phyloP scores from a whole-genome alignment of 73 alveolate genomes.

The Paramecium biaurelia region DNA sequence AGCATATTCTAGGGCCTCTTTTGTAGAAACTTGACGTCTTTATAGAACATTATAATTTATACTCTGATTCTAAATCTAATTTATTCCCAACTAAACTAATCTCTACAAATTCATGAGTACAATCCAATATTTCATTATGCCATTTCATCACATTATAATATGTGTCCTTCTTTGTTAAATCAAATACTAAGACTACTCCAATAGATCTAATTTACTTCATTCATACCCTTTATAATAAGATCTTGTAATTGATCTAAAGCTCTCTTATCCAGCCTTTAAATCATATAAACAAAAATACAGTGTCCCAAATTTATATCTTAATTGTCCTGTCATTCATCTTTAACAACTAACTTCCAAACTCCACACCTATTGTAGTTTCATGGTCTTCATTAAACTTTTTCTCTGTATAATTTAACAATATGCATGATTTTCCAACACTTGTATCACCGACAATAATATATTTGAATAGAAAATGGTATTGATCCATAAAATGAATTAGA shows the following conservation, averaged over 20 bases:
- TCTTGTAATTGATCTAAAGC: conserved; percentile 69
- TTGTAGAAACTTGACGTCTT: conserved; percentile 77
- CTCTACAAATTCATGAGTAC: conserved; percentile 71
- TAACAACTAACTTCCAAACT: conserved; percentile 66
- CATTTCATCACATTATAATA: conserved; percentile 63
- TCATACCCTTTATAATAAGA: conserved; percentile 68
- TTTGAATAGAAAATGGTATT: conserved; percentile 49
- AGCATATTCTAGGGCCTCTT: conserved; percentile 80
- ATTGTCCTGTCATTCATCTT: conserved; percentile 59
- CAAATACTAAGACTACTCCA: conserved; percentile 72
- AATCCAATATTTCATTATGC: conserved; percentile 67
- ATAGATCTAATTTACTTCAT: conserved; percentile 46
- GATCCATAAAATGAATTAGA: not conserved
- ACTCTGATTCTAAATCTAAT: conserved; percentile 66
- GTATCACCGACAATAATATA: conserved; percentile 60
- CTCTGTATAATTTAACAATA: conserved; percentile 66
- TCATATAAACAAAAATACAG: conserved; percentile 34
- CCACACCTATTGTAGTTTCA: conserved; percentile 77
- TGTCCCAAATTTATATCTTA: conserved; percentile 64
- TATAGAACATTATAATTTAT: not conserved
- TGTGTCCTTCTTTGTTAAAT: conserved; percentile 72
- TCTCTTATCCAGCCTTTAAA: conserved; percentile 76
- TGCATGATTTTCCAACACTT: conserved; percentile 69
- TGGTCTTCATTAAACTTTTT: conserved; percentile 66
- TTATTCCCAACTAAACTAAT: conserved; percentile 80